Percentiles rank a stretch among this genome's conserved stretches.
Conservation (phyloP, 441 rosid species). For the Erodium texanum region DNA sequence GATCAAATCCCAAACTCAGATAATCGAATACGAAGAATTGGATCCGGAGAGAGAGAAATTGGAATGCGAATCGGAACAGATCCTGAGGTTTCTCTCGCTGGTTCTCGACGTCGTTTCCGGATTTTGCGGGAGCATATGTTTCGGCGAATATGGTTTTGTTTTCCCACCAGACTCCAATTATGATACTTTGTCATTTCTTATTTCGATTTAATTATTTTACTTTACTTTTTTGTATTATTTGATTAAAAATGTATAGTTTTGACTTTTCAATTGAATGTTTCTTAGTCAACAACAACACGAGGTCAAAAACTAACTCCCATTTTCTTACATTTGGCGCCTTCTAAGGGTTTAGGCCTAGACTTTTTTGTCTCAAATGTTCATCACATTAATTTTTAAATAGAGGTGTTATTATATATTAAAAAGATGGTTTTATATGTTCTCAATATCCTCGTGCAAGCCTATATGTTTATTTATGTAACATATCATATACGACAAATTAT, state of each 20-base stretch:
- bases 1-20: neutral
- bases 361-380: neutral
- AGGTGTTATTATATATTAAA: too few relatives aligned
- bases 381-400: too few relatives aligned
- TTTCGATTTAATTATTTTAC: too few relatives aligned
- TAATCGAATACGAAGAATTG: neutral
- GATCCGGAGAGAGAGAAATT: neutral
- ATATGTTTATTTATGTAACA: too few relatives aligned
- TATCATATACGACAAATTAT: too few relatives aligned
- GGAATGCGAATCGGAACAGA: neutral
- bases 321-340: neutral
- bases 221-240: neutral
- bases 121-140: neutral
- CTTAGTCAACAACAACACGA: neutral
- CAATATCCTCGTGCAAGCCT: too few relatives aligned
- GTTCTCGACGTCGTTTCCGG: neutral
- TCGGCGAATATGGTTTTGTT: neutral
- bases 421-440: too few relatives aligned
- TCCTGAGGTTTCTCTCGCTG: neutral
- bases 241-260: too few relatives aligned
- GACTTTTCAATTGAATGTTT: neutral
- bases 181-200: too few relatives aligned
- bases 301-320: neutral
- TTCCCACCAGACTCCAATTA: neutral
- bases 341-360: neutral